Conservation (phyloP, 164 flowering plant species). For the Liriodendron chinense region DNA sequence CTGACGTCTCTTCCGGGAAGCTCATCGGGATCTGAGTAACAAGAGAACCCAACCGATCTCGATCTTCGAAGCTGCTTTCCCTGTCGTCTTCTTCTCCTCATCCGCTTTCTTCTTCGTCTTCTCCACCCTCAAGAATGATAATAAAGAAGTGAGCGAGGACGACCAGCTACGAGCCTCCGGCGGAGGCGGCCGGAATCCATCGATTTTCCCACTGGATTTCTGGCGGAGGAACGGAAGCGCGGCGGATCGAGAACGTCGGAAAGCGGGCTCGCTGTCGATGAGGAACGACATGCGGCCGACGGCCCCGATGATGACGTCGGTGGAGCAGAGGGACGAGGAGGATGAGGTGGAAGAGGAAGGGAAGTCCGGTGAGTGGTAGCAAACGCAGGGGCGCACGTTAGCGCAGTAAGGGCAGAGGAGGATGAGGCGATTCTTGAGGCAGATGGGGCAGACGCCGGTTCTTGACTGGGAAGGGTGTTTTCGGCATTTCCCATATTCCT, state of each 20-base stretch:
- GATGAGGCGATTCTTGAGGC: constrained; percentile 55
- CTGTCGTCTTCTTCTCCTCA: constrained; percentile 34
- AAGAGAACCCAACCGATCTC: constrained; percentile 50
- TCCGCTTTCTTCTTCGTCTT: constrained; percentile 29
- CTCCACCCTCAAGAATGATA: constrained; percentile 37
- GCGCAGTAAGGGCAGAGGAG: constrained; percentile 69
- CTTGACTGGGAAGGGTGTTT: constrained; percentile 49
- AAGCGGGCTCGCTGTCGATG: constrained; percentile 25
- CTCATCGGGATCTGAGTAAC: constrained; percentile 14
- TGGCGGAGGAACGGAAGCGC: constrained; percentile 50
- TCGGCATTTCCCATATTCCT: constrained; percentile 8
- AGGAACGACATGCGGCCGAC: constrained; percentile 27
- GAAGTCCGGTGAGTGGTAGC: constrained; percentile 21
- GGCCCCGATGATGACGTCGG: constrained; percentile 15
- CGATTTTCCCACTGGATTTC: constrained; percentile 13
- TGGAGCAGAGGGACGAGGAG: constrained; percentile 1
- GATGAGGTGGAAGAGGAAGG: constrained; percentile 14
- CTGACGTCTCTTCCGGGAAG: constrained; percentile 15
- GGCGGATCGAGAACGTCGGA: constrained; percentile 35
- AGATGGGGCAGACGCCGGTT: constrained; percentile 54
- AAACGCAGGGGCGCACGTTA: constrained; percentile 49
- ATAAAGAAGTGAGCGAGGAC: constrained; percentile 24
- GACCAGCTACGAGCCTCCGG: constrained; percentile 13
- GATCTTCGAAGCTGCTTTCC: constrained; percentile 32
- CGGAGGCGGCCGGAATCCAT: neutral